phyloP scores from a whole-genome alignment of 2,329 filamentous ascomycete species.

The Talaromyces sp. region DNA sequence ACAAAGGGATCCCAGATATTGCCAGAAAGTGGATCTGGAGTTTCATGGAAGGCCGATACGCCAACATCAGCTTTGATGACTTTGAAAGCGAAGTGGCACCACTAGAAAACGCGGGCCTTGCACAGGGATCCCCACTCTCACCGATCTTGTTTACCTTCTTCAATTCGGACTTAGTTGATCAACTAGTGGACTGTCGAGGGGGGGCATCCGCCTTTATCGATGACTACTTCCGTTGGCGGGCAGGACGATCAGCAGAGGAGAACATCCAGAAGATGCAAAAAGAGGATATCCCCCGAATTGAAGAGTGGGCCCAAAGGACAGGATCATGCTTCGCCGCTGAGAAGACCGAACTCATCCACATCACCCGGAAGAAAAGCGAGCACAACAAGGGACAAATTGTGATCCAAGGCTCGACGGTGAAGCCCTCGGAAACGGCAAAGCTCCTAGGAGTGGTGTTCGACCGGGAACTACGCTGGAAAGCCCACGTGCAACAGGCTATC shows the following conservation, averaged over 20 bases:
- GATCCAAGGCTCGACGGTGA: not conserved
- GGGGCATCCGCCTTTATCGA: constrained; percentile 25
- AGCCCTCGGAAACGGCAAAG: constrained; percentile 16
- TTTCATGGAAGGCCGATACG: constrained; percentile 14
- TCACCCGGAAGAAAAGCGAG: constrained; percentile 19
- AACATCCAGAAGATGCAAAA: constrained; percentile 20
- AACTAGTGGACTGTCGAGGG: constrained; percentile 9
- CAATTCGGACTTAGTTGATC: constrained; percentile 20
- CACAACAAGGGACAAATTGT: constrained; percentile 4
- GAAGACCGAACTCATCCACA: constrained; percentile 26
- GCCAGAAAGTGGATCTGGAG: constrained; percentile 14
- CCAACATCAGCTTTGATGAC: constrained; percentile 14
- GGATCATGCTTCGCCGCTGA: constrained; percentile 23
- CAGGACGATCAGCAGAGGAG: constrained; percentile 15
- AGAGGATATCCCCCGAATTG: constrained; percentile 23
- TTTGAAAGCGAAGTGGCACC: constrained; percentile 8
- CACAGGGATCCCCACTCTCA: constrained; percentile 16
- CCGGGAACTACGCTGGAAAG: constrained; percentile 17
- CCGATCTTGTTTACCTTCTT: constrained; percentile 25
- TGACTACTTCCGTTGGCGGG: constrained; percentile 21
- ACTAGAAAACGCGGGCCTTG: constrained; percentile 8
- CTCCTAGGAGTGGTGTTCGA: constrained; percentile 23
- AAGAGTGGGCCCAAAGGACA: constrained; percentile 20
- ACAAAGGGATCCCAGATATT: constrained; percentile 1
- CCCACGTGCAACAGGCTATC: constrained; percentile 18